phyloP scores from a whole-genome alignment of 148 eudicot species.

The Silene conica region DNA sequence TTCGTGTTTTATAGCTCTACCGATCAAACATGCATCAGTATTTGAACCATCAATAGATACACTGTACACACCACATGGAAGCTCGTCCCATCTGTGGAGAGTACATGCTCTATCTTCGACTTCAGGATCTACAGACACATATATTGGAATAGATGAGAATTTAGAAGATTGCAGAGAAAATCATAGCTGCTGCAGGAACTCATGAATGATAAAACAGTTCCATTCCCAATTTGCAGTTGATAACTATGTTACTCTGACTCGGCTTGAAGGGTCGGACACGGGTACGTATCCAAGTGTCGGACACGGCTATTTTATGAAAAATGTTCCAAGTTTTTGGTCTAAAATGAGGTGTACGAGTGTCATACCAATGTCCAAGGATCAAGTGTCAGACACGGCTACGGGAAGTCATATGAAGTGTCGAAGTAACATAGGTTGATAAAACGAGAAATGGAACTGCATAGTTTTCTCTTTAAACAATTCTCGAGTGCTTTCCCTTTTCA shows the following conservation, averaged over 20 bases:
- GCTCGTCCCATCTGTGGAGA: conserved; percentile 83
- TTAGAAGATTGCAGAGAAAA: not conserved
- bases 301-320: no score
- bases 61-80: conserved; percentile 87
- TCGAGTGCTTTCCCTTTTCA: not conserved
- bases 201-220: no score
- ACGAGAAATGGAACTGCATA: not conserved
- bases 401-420: no score
- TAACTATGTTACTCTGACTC: no score
- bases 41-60: conserved; percentile 34
- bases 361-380: no score
- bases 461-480: not conserved
- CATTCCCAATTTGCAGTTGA: not conserved
- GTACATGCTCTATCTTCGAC: conserved; percentile 38
- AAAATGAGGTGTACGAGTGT: no score
- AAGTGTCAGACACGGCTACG: no score
- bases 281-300: no score
- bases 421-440: no score
- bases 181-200: not conserved
- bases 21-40: conserved; percentile 40
- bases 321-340: no score
- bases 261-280: no score
- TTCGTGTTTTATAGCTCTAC: conserved; percentile 61
- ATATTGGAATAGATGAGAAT: not conserved
- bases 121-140: conserved; percentile 40